Conservation (phyloP, 192 early-diverging fungal genomes). For the Backusella tuberculispora region DNA sequence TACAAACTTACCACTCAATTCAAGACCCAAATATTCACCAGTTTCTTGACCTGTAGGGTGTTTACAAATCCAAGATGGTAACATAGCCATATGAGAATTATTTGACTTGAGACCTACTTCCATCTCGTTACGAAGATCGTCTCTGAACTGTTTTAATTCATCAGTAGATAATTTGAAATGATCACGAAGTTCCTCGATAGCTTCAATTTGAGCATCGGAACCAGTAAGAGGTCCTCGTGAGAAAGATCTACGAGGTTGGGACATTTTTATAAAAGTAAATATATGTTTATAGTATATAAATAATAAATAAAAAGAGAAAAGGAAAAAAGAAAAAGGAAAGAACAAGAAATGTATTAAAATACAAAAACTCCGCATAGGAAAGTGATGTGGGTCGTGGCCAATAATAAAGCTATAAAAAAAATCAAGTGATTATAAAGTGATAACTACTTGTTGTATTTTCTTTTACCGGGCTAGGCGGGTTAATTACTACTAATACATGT, state of each 20-base stretch:
- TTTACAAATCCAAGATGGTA: constrained; percentile 73
- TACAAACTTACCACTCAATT: constrained; percentile 72
- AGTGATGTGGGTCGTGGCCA: no score
- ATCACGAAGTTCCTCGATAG: constrained; percentile 1
- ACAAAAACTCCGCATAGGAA: background rate
- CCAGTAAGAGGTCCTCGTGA: constrained; percentile 7
- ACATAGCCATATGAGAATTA: constrained; percentile 56
- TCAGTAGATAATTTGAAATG: constrained; percentile 59
- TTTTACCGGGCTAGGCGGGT: no score
- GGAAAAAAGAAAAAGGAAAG: background rate
- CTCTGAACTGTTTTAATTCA: constrained; percentile 57
- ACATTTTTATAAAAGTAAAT: background rate
- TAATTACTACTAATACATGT: no score
- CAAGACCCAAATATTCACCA: constrained; percentile 80
- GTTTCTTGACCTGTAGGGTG: constrained; percentile 75
- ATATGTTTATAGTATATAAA: background rate
- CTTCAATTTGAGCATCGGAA: constrained; percentile 12
- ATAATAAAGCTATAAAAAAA: background rate
- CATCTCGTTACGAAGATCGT: constrained; percentile 63
- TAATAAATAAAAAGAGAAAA: background rate
- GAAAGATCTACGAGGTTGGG: constrained; percentile 12
- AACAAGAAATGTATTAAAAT: background rate
- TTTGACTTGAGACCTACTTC: constrained; percentile 52
- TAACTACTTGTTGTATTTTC: background rate
- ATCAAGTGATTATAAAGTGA: no score